Conservation (phyloP, 495 filamentous ascomycete genomes). For the Trichoderma erinaceum region DNA sequence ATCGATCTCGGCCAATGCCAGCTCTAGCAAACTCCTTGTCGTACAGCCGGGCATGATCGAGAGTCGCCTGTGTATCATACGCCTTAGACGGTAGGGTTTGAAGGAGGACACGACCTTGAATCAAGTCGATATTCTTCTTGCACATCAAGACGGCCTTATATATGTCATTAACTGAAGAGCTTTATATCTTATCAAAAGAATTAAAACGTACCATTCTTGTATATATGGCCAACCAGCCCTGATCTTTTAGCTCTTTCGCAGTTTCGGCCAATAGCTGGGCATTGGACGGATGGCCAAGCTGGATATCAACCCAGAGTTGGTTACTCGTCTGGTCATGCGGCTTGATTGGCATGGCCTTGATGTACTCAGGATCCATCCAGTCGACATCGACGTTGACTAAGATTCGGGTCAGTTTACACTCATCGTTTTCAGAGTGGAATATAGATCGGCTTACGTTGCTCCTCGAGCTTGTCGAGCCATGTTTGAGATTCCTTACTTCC, state of each 20-base stretch:
- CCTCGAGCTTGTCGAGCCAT: slow-evolving; percentile 28
- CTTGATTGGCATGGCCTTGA: slow-evolving; percentile 15
- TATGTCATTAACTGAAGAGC: background rate
- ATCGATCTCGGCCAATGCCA: slow-evolving; percentile 34
- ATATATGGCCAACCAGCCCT: slow-evolving; percentile 37
- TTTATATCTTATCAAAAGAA: background rate
- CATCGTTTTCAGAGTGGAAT: background rate
- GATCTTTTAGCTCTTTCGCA: slow-evolving; percentile 33
- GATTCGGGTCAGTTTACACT: slow-evolving; percentile 14
- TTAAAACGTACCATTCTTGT: slow-evolving; percentile 30
- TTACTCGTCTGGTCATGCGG: slow-evolving; percentile 43
- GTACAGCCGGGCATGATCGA: slow-evolving; percentile 36
- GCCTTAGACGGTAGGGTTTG: slow-evolving; percentile 35
- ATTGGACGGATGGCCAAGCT: slow-evolving; percentile 33
- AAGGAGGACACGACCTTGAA: slow-evolving; percentile 35
- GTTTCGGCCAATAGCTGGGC: slow-evolving; percentile 30
- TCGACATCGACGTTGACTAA: slow-evolving; percentile 40
- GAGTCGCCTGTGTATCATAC: slow-evolving; percentile 32
- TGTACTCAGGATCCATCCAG: slow-evolving; percentile 38
- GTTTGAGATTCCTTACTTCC: slow-evolving; percentile 13
- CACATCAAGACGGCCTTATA: slow-evolving; percentile 42
- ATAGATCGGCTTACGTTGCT: slow-evolving; percentile 20
- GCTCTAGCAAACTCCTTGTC: slow-evolving; percentile 34
- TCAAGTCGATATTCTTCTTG: slow-evolving; percentile 36
- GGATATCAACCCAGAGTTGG: slow-evolving; percentile 36